Evolutionary conservation across 2,329 filamentous ascomycete genomes (phyloP).

Genomic region (Hypoxylon sp.): DNA sequence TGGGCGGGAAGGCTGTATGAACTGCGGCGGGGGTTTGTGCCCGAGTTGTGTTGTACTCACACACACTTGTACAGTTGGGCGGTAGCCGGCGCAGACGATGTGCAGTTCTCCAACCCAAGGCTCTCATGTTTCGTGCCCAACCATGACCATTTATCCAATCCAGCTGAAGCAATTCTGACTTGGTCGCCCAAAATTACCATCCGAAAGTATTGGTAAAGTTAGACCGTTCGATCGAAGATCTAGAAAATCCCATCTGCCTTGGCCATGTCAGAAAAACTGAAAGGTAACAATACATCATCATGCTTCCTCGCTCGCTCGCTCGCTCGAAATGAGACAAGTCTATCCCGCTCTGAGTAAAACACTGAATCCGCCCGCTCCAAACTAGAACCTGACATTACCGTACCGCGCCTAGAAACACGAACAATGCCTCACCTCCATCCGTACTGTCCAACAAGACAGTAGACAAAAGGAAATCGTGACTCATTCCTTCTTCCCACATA

Average conservation of each 20-base stretch:
- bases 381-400: constrained; percentile 29
- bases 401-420: constrained; percentile 36
- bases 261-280: constrained; percentile 22
- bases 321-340: constrained; percentile 41
- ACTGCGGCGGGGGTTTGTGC: constrained; percentile 38
- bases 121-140: constrained; percentile 39
- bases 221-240: constrained; percentile 32
- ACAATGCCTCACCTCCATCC: constrained; percentile 29
- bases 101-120: constrained; percentile 37
- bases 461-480: constrained; percentile 46
- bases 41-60: constrained; percentile 37
- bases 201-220: constrained; percentile 27
- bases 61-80: constrained; percentile 35
- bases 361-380: constrained; percentile 26
- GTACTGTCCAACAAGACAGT: constrained; percentile 31
- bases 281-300: constrained; percentile 42
- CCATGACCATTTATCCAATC: constrained; percentile 37
- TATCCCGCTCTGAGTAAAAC: constrained; percentile 30
- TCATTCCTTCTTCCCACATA: constrained; percentile 48
- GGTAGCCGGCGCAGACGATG: constrained; percentile 32
- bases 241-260: constrained; percentile 34
- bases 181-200: constrained; percentile 37
- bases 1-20: constrained; percentile 17
- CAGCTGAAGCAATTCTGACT: constrained; percentile 27
- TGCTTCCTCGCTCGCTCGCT: constrained; percentile 32